phyloP scores from a whole-genome alignment of 2,329 filamentous ascomycete genomes.

The Trichoderma sp. region DNA sequence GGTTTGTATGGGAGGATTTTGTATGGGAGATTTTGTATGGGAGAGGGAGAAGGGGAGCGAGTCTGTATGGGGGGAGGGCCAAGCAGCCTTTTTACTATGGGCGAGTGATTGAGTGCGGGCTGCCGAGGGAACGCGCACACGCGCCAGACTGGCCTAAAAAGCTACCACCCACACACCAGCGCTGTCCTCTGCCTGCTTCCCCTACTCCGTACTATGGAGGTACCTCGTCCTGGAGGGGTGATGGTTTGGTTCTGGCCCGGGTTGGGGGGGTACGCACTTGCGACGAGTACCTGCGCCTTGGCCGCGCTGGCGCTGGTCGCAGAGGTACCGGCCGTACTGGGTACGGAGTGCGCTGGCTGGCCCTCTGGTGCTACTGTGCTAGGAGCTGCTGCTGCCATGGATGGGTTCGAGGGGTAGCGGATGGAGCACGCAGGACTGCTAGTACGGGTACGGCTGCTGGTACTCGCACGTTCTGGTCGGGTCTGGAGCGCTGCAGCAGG shows the following conservation, averaged over 20 bases:
- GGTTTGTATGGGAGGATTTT: constrained; percentile 56
- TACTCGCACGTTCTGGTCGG: neutral
- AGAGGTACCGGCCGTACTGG: constrained; percentile 8
- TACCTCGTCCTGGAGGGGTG: constrained; percentile 20
- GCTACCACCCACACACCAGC: constrained; percentile 28
- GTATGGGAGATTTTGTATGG: constrained; percentile 63
- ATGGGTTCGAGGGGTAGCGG: neutral
- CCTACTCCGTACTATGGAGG: neutral
- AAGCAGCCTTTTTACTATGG: constrained; percentile 67
- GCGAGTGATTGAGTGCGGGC: constrained; percentile 59
- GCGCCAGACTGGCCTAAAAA: constrained; percentile 28
- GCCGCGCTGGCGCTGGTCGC: neutral
- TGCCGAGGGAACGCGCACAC: constrained; percentile 36
- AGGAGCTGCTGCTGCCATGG: neutral
- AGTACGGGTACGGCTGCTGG: neutral
- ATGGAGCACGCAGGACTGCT: constrained; percentile 14
- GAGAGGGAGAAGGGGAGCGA: constrained; percentile 58
- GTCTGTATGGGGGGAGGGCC: constrained; percentile 58
- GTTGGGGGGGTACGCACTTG: constrained; percentile 15
- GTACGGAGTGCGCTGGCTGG: constrained; percentile 2
- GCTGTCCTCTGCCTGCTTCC: constrained; percentile 6
- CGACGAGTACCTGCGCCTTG: constrained; percentile 2
- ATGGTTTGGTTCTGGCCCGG: constrained; percentile 13
- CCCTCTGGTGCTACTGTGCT: neutral
- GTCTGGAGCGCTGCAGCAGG: constrained; percentile 11